Evolutionary conservation across 768 basidiomycete species (phyloP).

Genomic region (Hygrophorus russula): DNA sequence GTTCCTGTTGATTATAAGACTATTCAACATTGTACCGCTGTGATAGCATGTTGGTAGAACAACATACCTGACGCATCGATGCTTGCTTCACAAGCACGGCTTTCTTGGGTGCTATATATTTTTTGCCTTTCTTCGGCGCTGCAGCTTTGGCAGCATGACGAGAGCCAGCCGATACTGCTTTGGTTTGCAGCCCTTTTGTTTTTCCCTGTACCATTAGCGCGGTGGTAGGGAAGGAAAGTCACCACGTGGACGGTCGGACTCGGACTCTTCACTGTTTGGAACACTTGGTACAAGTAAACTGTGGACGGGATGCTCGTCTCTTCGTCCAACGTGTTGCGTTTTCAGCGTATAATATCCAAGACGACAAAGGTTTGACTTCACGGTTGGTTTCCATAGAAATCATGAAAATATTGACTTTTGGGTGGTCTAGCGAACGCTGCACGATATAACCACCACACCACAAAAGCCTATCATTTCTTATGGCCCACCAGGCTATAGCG

Average conservation of each 20-base stretch:
- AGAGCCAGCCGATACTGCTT: conserved; percentile 38
- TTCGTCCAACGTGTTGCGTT: conserved; percentile 35
- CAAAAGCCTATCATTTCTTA: conserved; percentile 60
- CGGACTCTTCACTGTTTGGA: conserved; percentile 9
- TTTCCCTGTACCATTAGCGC: conserved; percentile 71
- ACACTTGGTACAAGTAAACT: too few species aligned
- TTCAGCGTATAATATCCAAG: conserved; percentile 36
- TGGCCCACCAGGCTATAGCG: conserved; percentile 78
- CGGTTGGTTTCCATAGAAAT: conserved; percentile 2
- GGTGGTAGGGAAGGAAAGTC: not conserved
- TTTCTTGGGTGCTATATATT: conserved; percentile 77
- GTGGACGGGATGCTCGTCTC: conserved; percentile 24
- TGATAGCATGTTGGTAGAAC: not conserved
- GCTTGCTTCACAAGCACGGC: conserved; percentile 59
- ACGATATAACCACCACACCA: conserved; percentile 53
- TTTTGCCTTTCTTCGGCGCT: conserved; percentile 69
- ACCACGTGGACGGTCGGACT: conserved; percentile 3
- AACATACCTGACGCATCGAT: conserved; percentile 61
- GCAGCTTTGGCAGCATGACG: conserved; percentile 58
- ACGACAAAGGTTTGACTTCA: conserved; percentile 31
- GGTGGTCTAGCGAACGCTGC: conserved; percentile 51
- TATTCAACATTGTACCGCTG: not conserved
- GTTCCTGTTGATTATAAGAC: conserved; percentile 32
- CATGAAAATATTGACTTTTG: conserved; percentile 3
- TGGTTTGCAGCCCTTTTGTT: conserved; percentile 64